These are phyloP conservation scores for Glarea lozoyensis DNA, from an alignment of 495 filamentous ascomycete genomes.

Conservation along the genomic window DNA sequence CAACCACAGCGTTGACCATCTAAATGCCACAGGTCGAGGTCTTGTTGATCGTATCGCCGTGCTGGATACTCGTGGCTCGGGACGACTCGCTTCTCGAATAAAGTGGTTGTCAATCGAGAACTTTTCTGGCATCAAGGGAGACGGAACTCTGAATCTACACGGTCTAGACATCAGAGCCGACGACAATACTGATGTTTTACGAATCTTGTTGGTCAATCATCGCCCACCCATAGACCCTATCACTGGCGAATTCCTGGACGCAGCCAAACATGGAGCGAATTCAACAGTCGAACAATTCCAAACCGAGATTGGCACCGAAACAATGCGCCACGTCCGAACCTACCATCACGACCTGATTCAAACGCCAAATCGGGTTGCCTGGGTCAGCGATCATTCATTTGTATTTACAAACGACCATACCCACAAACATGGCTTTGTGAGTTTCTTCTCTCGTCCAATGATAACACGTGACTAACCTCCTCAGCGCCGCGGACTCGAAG, in stretches of 20 bases:
- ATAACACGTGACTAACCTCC: constrained; percentile 2
- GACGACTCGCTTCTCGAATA: constrained; percentile 18
- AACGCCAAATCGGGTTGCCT: constrained; percentile 28
- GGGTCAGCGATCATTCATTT: constrained; percentile 22
- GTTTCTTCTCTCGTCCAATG: background rate
- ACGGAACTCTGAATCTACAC: constrained; percentile 24
- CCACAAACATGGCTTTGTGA: constrained; percentile 22
- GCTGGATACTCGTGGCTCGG: constrained; percentile 25
- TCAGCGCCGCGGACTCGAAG: constrained; percentile 18
- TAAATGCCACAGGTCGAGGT: constrained; percentile 16
- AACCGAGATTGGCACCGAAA: constrained; percentile 8
- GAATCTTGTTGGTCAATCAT: constrained; percentile 33
- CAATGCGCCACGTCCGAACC: constrained; percentile 25
- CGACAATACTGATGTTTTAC: constrained; percentile 11
- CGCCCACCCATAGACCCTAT: constrained; percentile 26
- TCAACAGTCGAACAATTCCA: constrained; percentile 31
- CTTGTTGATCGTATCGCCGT: constrained; percentile 23
- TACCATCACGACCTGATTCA: constrained; percentile 22
- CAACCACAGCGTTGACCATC: constrained; percentile 7
- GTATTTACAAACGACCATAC: constrained; percentile 30
- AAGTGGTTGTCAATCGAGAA: constrained; percentile 18
- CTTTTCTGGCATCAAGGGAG: constrained; percentile 20
- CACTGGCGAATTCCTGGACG: constrained; percentile 25
- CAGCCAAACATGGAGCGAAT: constrained; percentile 24
- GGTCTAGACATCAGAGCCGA: constrained; percentile 23